These are phyloP conservation scores for Tolypocladium pustulatum DNA, from an alignment of 2,329 filamentous ascomycete species.

Conservation along the genomic window DNA sequence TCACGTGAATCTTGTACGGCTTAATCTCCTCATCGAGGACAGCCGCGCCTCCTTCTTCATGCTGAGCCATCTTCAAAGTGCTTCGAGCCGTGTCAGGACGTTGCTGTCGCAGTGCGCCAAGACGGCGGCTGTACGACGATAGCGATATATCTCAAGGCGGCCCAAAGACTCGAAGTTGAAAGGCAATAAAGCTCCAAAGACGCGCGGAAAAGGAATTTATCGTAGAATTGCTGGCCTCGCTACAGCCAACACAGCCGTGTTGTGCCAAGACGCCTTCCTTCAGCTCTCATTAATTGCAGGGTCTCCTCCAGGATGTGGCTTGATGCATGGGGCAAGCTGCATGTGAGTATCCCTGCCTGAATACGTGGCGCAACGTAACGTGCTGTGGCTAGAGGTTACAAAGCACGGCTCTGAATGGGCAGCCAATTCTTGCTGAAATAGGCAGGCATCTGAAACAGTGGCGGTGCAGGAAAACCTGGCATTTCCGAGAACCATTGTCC, in stretches of 20 bases:
- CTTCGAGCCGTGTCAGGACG: neutral
- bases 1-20: conserved; percentile 47
- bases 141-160: neutral
- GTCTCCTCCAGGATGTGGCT: neutral
- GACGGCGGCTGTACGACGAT: neutral
- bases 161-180: too few relatives aligned
- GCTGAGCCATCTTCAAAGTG: conserved; percentile 5
- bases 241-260: neutral
- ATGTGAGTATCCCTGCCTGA: neutral
- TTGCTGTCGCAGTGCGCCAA: neutral
- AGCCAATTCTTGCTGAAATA: neutral
- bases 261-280: neutral
- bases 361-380: neutral
- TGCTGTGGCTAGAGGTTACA: neutral
- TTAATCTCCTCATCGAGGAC: conserved; percentile 32
- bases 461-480: conserved; percentile 5
- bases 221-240: neutral
- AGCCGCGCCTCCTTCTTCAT: conserved; percentile 11
- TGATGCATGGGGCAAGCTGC: neutral
- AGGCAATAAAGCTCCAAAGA: neutral
- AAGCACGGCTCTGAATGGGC: neutral
- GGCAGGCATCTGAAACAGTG: conserved; percentile 4
- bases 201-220: neutral
- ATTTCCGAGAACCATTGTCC: neutral
- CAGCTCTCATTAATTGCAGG: neutral